A percentile compares a stretch with the other conserved stretches of the same genome.
Evolutionary conservation across 495 filamentous ascomycete species (phyloP).

Genomic region (Penicillium waksmanii): DNA sequence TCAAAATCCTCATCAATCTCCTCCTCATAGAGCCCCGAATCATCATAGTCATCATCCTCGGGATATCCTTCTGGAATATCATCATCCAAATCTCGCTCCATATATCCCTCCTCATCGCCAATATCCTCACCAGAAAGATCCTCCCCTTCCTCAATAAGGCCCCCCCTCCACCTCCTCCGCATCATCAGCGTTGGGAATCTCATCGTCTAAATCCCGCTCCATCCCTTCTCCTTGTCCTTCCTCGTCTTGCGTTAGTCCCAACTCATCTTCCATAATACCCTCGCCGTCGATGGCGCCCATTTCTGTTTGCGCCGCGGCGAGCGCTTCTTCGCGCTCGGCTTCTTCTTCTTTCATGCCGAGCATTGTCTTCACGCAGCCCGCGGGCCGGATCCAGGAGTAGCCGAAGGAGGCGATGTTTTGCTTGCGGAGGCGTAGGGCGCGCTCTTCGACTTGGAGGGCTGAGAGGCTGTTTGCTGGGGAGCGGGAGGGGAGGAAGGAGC

Average conservation of each 20-base stretch:
- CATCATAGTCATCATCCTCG: constrained; percentile 51
- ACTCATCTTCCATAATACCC: constrained; percentile 39
- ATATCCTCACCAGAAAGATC: constrained; percentile 42
- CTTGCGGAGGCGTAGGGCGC: constrained; percentile 66
- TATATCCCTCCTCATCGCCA: constrained; percentile 46
- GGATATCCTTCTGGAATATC: constrained; percentile 54
- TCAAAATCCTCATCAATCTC: constrained; percentile 41
- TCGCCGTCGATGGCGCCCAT: constrained; percentile 61
- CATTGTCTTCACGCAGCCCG: constrained; percentile 74
- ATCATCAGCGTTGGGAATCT: constrained; percentile 43
- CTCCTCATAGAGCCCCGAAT: constrained; percentile 41
- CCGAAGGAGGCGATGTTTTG: constrained; percentile 75
- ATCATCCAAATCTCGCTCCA: constrained; percentile 55
- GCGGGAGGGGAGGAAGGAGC: constrained; percentile 34
- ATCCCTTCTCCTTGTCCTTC: constrained; percentile 40
- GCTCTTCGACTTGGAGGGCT: constrained; percentile 69
- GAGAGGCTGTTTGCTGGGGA: constrained; percentile 50
- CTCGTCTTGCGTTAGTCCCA: constrained; percentile 29
- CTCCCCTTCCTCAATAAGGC: constrained; percentile 45
- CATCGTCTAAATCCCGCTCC: constrained; percentile 55
- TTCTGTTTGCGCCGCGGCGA: constrained; percentile 69
- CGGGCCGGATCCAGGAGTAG: constrained; percentile 76
- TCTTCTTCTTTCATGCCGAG: constrained; percentile 77
- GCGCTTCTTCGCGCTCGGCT: constrained; percentile 78
- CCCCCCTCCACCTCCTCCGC: constrained; percentile 35